Base-by-base conservation (phyloP, 768 basidiomycete genomes). In the Phaffia tasmanica region DNA sequence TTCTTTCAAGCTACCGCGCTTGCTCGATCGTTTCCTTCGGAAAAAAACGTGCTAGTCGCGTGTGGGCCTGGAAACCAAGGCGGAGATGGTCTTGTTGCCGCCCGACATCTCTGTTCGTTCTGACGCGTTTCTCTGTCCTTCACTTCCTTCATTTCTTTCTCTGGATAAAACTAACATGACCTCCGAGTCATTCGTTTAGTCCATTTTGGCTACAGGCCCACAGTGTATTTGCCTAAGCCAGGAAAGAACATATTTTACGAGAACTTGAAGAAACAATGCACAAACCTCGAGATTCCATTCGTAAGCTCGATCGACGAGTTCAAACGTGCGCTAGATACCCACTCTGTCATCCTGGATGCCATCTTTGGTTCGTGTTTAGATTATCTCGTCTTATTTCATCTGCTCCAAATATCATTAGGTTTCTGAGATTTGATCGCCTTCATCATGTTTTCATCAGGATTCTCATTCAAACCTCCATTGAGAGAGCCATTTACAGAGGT, bases 51-150 rank as follows among this genome's bases (percentile, higher is more conserved):
- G 7, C 79, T 98, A n/a, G 88, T 98, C 15, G 91, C 89, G 72
- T 97, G 93, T 74, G 95, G 95, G 21, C 93, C 95, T 8, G 95
- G 66, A 19, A 67, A 67, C 23, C 62, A 79, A 72, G 87, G 91
- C 1, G 95, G 95, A 16, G 95, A 99, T 77, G 95, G 95, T 3
- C 79, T 99, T 0, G 94, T 97, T 29, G 95, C 95, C 32, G 95
- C 95, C 53, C 81, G 94, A 54, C 95, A 99, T 78, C 82, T 99
- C 9, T 84, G 89, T 88, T 70, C 63, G 83, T 73, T 5, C 23
- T 7, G 19, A 32, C 1, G 27, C 50, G 49, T n/a, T 35, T 6
- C n/a, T 16, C n/a, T 19, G 46, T 27, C 23, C 25, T 15, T 61
- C 32, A 1, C 57, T 59, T 35, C 25, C 32, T 1, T 59, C 21